Evolutionary conservation across 1,284 basidiomycete species (phyloP).

Genomic region (Cryptococcus sp.): DNA sequence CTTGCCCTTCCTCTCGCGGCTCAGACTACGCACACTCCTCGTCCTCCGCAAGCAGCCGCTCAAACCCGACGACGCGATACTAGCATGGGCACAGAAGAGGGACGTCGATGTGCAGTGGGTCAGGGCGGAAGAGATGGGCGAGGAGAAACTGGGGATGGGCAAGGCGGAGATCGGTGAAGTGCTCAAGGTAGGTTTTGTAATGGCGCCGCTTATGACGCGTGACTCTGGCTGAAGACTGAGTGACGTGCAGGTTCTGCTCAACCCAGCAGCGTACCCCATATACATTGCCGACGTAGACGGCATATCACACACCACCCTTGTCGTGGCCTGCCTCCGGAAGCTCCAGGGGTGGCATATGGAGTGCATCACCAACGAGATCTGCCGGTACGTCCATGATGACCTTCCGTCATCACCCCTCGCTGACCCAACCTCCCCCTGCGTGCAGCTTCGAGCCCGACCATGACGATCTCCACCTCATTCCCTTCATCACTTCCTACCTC

Average conservation of each 20-base stretch:
- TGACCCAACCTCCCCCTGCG: neutral
- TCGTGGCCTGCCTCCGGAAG: conserved; percentile 44
- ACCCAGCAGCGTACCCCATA: conserved; percentile 37
- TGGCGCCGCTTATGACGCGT: neutral
- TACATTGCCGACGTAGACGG: conserved; percentile 46
- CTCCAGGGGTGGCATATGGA: conserved; percentile 46
- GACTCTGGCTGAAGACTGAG: neutral
- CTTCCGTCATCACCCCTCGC: neutral
- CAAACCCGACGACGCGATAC: conserved; percentile 28
- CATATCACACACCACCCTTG: conserved; percentile 43
- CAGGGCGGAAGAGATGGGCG: conserved; percentile 42
- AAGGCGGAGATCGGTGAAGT: conserved; percentile 36
- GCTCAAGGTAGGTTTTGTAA: conserved; percentile 31
- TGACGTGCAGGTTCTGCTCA: conserved; percentile 30
- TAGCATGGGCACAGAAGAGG: conserved; percentile 25
- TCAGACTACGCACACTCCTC: conserved; percentile 58
- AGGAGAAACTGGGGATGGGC: conserved; percentile 45
- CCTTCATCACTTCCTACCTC: conserved; percentile 41
- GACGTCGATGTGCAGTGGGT: conserved; percentile 36
- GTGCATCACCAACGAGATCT: conserved; percentile 40
- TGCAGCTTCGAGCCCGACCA: conserved; percentile 42
- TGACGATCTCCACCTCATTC: conserved; percentile 39
- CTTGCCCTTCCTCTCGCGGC: conserved; percentile 32
- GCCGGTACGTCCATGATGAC: conserved; percentile 24
- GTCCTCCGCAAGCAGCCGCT: conserved; percentile 55